Conservation (phyloP, 768 basidiomycete genomes). For the Auricularia cornea region DNA sequence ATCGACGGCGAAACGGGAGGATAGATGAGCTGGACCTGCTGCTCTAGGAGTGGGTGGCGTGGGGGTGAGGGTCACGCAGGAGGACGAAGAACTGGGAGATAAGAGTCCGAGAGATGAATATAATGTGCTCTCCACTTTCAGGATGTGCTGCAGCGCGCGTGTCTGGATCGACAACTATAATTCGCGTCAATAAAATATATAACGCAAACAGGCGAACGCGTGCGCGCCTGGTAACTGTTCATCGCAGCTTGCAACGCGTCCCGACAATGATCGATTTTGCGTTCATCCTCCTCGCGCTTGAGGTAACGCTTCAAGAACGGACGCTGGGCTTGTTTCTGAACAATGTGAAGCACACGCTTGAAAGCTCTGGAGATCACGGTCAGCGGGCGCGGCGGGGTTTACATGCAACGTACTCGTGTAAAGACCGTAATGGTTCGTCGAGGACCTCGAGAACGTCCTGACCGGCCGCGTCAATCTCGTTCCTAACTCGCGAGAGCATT, state of each 20-base stretch:
- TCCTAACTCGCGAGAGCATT: conserved; percentile 52
- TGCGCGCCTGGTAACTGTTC: conserved; percentile 43
- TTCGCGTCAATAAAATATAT: too few species aligned
- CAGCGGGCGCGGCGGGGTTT: too few species aligned
- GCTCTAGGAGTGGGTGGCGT: neutral
- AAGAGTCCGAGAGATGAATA: neutral
- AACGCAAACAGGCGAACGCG: neutral
- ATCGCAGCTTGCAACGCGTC: conserved; percentile 46
- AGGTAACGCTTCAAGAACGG: conserved; percentile 76
- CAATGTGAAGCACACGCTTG: conserved; percentile 37
- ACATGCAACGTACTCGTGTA: conserved; percentile 34
- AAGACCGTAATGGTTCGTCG: conserved; percentile 37
- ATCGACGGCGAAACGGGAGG: conserved; percentile 31
- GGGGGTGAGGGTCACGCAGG: conserved; percentile 1
- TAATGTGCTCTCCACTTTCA: conserved; percentile 14
- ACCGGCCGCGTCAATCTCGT: conserved; percentile 55
- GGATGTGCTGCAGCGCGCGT: conserved; percentile 44
- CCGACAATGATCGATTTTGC: conserved; percentile 44
- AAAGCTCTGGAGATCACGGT: conserved; percentile 17
- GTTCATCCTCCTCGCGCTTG: conserved; percentile 58
- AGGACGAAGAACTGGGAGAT: conserved; percentile 4
- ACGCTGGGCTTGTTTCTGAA: conserved; percentile 50
- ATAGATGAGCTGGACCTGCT: conserved; percentile 8
- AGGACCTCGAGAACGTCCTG: conserved; percentile 42
- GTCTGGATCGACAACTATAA: conserved; percentile 40